Evolutionary conservation across 1,139 yeast genomes (phyloP), one percentile per base, ranked within the genome.

Genomic region (Yamadazyma blattariae): DNA sequence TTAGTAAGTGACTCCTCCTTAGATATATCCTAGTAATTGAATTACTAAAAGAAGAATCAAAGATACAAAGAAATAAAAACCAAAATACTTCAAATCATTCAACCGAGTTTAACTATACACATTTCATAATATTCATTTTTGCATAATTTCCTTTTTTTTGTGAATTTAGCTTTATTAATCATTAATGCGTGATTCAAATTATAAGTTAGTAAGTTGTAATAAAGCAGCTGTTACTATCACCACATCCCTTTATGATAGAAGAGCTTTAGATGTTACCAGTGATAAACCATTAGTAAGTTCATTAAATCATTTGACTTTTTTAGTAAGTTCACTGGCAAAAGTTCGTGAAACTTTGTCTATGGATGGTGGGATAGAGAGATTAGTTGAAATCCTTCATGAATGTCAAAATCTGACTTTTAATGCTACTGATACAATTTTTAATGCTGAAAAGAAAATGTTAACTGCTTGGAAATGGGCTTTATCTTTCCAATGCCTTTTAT

Each of bases 381-480:
- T 92, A 38, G 87, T 92, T 28, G 84, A 84, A 39, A 90, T 92
- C 29, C 67, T 92, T 38, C 87, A 86, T 52, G 95, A 85, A 50
- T 89, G 96, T 52, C 78, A 75, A 43, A 62, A 65, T 41, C 52
- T 61, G 37, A 55, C 62, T 7, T 60, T 54, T 45, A 57, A 53
- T 40, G 41, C 54, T 28, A 52, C 47, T 33, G 71, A 66, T 36
- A 59, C 53, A 46, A 61, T 76, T 20, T 71, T 72, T 35, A 64
- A 63, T 39, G 58, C 63, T 32, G 79, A 73, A 39, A 64, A 63
- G 44, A 74, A 74, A 42, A 71, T 82, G 17, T 64, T 86, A 39
- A 73, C 81, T 13, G 92, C 95, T 0, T 90, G 97, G 96, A 92
- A 90, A 61, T 92, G 98, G 98, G 87, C 96, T 6, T 65, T 92